Evolutionary conservation across 495 filamentous ascomycete genomes (phyloP).

Genomic region (Annulohypoxylon nitens): DNA sequence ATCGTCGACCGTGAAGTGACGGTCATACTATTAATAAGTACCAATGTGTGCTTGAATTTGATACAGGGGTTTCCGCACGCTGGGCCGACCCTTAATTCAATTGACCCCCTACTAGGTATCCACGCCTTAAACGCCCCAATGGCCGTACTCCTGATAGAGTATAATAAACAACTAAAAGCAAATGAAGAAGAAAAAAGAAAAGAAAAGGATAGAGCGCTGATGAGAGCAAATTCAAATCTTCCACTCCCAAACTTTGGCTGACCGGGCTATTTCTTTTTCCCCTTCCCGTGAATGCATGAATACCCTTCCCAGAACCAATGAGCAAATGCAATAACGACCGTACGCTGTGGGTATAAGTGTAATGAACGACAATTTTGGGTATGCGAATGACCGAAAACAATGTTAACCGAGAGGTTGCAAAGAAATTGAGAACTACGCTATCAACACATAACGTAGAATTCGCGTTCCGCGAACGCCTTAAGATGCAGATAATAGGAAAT

Average conservation of each 20-base stretch:
- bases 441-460: background rate
- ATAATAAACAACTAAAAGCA: constrained; percentile 10
- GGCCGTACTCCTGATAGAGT: background rate
- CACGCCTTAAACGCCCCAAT: constrained; percentile 5
- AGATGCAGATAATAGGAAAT: constrained; percentile 9
- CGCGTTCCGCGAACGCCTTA: constrained; percentile 2
- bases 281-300: constrained; percentile 23
- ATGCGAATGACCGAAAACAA: constrained; percentile 12
- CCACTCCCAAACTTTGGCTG: background rate
- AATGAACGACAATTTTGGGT: constrained; percentile 23
- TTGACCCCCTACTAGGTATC: background rate
- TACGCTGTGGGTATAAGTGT: constrained; percentile 41
- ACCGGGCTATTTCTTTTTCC: background rate
- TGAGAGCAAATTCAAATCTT: constrained; percentile 9
- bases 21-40: constrained; percentile 6
- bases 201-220: constrained; percentile 3
- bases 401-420: constrained; percentile 4
- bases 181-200: background rate
- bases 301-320: constrained; percentile 12
- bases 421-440: constrained; percentile 14
- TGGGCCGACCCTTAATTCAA: background rate
- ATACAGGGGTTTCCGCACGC: constrained; percentile 9
- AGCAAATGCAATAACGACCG: constrained; percentile 41
- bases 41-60: background rate
- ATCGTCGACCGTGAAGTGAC: background rate